phyloP scores from a whole-genome alignment of 805 yeast species.

The Barnettozyma siamensis region DNA sequence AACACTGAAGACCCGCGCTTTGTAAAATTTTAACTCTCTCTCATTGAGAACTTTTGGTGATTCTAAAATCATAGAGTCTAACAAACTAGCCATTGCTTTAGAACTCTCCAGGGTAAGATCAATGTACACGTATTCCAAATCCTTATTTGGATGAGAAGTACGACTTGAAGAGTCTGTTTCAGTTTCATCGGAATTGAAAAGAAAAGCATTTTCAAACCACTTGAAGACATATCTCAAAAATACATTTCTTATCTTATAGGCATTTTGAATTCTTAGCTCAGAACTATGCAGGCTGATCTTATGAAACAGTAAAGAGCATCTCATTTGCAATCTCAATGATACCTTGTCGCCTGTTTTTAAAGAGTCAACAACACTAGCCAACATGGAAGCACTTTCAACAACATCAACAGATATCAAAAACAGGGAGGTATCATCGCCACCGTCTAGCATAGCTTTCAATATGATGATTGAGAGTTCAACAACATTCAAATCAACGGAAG shows the following conservation, averaged over 20 bases:
- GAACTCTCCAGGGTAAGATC: conserved; percentile 66
- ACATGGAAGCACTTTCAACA: conserved; percentile 19
- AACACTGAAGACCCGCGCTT: conserved; percentile 59
- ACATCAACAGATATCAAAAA: conserved; percentile 30
- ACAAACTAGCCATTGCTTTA: conserved; percentile 47
- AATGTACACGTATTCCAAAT: conserved; percentile 41
- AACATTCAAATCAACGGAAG: conserved; percentile 29
- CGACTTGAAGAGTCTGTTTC: conserved; percentile 19
- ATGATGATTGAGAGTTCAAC: conserved; percentile 47
- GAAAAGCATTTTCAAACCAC: conserved; percentile 51
- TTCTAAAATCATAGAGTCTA: conserved; percentile 54
- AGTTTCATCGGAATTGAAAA: conserved; percentile 27
- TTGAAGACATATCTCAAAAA: conserved; percentile 41
- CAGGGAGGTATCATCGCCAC: conserved; percentile 27
- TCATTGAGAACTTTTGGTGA: conserved; percentile 50
- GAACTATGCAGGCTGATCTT: conserved; percentile 31
- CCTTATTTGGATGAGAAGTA: conserved; percentile 23
- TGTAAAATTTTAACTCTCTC: conserved; percentile 46
- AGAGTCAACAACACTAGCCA: conserved; percentile 18
- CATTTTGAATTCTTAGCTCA: conserved; percentile 36
- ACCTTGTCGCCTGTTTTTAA: conserved; percentile 6
- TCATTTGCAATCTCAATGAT: conserved; percentile 33
- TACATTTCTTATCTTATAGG: conserved; percentile 40
- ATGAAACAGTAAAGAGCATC: conserved; percentile 36
- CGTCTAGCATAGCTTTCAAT: conserved; percentile 35